phyloP scores from a whole-genome alignment of 352 stramenopile genomes.

The Achlya hypogyna region DNA sequence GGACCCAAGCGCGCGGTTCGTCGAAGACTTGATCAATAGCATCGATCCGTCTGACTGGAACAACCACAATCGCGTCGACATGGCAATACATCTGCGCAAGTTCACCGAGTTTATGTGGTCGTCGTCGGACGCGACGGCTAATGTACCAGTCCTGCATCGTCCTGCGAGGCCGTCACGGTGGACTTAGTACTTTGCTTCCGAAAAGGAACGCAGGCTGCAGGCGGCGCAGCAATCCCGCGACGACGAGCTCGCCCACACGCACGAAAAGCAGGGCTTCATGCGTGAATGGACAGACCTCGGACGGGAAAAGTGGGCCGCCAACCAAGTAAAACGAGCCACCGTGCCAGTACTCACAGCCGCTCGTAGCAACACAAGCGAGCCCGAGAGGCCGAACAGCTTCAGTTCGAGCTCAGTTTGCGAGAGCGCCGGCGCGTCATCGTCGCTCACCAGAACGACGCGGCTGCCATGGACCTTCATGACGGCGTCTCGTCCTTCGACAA shows the following conservation, averaged over 20 bases:
- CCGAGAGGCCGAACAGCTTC: slow-evolving; percentile 44
- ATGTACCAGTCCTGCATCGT: slow-evolving; percentile 24
- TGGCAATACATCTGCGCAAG: slow-evolving; percentile 49
- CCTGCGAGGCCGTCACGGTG: background rate
- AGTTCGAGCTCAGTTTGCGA: slow-evolving; percentile 49
- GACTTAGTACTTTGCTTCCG: slow-evolving; percentile 24
- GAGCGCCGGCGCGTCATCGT: slow-evolving; percentile 32
- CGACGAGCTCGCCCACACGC: slow-evolving; percentile 34
- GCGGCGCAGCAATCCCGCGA: slow-evolving; percentile 21
- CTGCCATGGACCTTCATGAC: slow-evolving; percentile 31
- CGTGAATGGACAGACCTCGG: slow-evolving; percentile 30
- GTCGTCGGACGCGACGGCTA: slow-evolving; percentile 33
- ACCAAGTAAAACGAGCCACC: slow-evolving; percentile 1
- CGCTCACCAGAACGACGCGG: slow-evolving; percentile 23
- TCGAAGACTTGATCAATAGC: slow-evolving; percentile 31
- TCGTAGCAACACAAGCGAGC: slow-evolving; percentile 11
- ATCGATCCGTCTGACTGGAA: slow-evolving; percentile 35
- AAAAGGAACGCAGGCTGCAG: slow-evolving; percentile 23
- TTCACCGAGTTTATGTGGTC: slow-evolving; percentile 53
- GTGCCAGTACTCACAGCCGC: background rate
- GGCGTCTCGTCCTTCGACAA: slow-evolving; percentile 51
- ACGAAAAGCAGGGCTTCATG: slow-evolving; percentile 52
- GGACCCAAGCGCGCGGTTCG: slow-evolving; percentile 51
- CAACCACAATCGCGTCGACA: slow-evolving; percentile 61
- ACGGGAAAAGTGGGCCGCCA: background rate